phyloP scores from a whole-genome alignment of 768 basidiomycete species.

The Termitomyces sp. region DNA sequence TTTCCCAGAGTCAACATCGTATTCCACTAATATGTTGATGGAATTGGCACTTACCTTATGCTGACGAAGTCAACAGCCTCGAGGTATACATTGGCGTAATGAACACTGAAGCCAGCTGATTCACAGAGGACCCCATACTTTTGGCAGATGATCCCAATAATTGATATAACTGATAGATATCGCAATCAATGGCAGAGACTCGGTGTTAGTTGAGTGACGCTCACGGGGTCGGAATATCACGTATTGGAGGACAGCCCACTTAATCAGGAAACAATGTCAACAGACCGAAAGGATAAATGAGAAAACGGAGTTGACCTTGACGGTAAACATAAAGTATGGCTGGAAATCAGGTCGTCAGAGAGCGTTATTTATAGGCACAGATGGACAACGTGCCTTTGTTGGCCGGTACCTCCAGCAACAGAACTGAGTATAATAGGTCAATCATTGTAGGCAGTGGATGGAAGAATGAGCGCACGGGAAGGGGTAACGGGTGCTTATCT shows the following conservation, averaged over 20 bases:
- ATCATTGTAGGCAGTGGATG: background rate
- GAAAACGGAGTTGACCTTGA: slow-evolving; percentile 50
- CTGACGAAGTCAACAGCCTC: slow-evolving; percentile 74
- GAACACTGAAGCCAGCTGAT: slow-evolving; percentile 51
- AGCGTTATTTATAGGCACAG: background rate
- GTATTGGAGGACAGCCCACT: slow-evolving; percentile 92
- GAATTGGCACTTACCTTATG: slow-evolving; percentile 55
- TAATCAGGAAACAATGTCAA: slow-evolving; percentile 6
- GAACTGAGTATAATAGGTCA: slow-evolving; percentile 41
- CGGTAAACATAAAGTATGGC: slow-evolving; percentile 87
- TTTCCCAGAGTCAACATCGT: background rate
- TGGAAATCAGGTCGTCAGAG: slow-evolving; percentile 21
- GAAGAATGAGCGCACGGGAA: slow-evolving; percentile 42
- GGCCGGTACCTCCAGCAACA: slow-evolving; percentile 82
- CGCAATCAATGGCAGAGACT: background rate
- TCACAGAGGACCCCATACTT: slow-evolving; percentile 66
- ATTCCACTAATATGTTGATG: background rate
- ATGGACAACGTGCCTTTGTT: slow-evolving; percentile 54
- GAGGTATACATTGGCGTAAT: slow-evolving; percentile 69
- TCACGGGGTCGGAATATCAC: slow-evolving; percentile 61
- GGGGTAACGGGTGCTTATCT: slow-evolving; percentile 68
- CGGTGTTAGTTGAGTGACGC: background rate
- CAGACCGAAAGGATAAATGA: background rate
- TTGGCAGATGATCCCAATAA: slow-evolving; percentile 79
- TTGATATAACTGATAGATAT: slow-evolving; percentile 45